Evolutionary conservation across 1,284 basidiomycete species (phyloP), one percentile per base, ranked within the genome.

Genomic region (Malassezia restricta): DNA sequence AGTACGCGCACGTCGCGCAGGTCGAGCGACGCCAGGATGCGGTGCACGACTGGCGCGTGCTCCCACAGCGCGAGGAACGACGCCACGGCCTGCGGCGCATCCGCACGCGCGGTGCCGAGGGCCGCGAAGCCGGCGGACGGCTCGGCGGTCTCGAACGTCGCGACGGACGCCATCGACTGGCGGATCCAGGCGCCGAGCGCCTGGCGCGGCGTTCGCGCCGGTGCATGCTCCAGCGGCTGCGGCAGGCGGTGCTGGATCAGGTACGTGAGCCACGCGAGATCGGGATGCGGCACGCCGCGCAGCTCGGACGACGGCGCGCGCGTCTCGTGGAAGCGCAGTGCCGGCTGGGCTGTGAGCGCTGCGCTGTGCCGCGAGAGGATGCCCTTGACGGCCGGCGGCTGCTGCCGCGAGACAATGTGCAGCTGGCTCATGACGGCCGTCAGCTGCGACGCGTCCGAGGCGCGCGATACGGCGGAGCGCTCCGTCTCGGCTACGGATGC

Each of bases 1-100:
- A 73, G 51, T 12, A 54, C 57, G 31, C 66, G 68, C 49, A 73
- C 50, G 17, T 73, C 68, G 15, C 54, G 51, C n/a, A 64, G 59
- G 50, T 69, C 66, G 43, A 73, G 58, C 38, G 54, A 43, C 33
- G 44, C 48, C 31, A 70, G 49, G 24, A 71, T 52, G 0, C 61
- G 55, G 1, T 52, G 51, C 30, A 61, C 56, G 15, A 35, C 33
- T 5, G 58, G 67, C 40, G 66, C 55, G 15, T 11, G 15, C 33
- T 35, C 15, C 33, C 33, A 35, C 33, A 35, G 33, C 15, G 33
- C 33, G 11, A 12, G 11, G 33, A 11, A 35, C 11, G 33, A 15
- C 11, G 33, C 11, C 33, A 5, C 11, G 15, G 33, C 15, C 33
- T 35, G 11, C 3, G 33, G 33, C 33, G 2, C 3, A 11, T 55